A percentile compares a stretch with the other conserved stretches of the same genome.
Evolutionary conservation across 2,329 filamentous ascomycete genomes (phyloP).

Genomic region (Periconia sp.): DNA sequence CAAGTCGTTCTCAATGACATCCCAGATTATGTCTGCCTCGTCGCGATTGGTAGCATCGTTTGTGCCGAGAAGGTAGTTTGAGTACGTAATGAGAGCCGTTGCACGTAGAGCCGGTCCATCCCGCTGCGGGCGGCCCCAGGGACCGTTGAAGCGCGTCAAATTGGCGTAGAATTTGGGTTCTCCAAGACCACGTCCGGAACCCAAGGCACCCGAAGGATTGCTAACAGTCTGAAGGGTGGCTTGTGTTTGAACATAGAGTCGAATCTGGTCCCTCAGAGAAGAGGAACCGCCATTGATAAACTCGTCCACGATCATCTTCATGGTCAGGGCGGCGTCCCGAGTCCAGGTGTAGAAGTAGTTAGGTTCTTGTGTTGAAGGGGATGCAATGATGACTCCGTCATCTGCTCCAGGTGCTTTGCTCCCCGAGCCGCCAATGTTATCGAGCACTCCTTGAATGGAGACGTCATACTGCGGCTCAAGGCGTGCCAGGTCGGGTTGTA

Average conservation of each 20-base stretch:
- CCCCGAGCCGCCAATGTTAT: conserved; percentile 59
- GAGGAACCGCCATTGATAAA: conserved; percentile 60
- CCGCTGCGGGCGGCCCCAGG: conserved; percentile 76
- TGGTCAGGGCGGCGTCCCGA: conserved; percentile 69
- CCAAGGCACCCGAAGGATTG: conserved; percentile 67
- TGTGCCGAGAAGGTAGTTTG: conserved; percentile 66
- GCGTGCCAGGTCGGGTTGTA: conserved; percentile 12
- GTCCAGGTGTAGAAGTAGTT: conserved; percentile 77
- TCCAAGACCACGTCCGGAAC: conserved; percentile 57
- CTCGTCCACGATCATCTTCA: conserved; percentile 68
- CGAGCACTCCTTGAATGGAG: conserved; percentile 54
- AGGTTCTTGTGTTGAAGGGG: conserved; percentile 55
- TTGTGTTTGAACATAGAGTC: conserved; percentile 68
- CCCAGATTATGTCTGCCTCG: conserved; percentile 60
- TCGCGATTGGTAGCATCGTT: conserved; percentile 49
- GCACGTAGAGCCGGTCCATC: conserved; percentile 77
- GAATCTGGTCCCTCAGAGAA: conserved; percentile 60
- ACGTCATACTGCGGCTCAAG: conserved; percentile 50
- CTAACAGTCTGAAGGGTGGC: conserved; percentile 65
- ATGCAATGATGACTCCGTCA: conserved; percentile 57
- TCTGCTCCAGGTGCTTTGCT: conserved; percentile 51
- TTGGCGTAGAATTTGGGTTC: conserved; percentile 74
- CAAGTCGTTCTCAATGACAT: conserved; percentile 73
- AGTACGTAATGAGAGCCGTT: conserved; percentile 70
- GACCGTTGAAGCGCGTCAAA: conserved; percentile 61